These are phyloP conservation scores for Phytophthora crassamura DNA, from an alignment of 352 stramenopile species.

Conservation along the genomic window DNA sequence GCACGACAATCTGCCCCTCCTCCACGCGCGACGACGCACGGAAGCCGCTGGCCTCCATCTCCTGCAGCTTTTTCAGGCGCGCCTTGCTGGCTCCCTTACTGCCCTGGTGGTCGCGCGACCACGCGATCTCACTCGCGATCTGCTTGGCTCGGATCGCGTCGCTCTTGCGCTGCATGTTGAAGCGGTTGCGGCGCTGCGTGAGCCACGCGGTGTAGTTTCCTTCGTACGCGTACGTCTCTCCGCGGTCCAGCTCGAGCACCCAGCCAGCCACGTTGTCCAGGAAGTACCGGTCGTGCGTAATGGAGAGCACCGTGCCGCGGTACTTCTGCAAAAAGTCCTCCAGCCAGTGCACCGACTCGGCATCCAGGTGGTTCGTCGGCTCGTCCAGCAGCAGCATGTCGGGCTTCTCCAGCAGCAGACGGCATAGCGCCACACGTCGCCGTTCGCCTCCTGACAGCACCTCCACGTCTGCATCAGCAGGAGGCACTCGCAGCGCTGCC, in stretches of 20 bases:
- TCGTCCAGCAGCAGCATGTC: conserved; percentile 98
- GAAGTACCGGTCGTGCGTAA: conserved; percentile 99
- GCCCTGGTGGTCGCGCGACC: conserved; percentile 88
- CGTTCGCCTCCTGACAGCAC: conserved; percentile 94
- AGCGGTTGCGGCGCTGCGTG: conserved; percentile 93
- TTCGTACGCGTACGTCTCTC: conserved; percentile 97
- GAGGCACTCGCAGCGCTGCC: conserved; percentile 75
- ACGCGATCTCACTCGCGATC: conserved; percentile 94
- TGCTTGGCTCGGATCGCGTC: conserved; percentile 92
- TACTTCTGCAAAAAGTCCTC: conserved; percentile 97
- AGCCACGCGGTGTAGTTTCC: conserved; percentile 99
- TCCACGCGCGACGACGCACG: conserved; percentile 65
- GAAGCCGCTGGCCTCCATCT: conserved; percentile 80
- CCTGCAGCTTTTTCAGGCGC: conserved; percentile 93
- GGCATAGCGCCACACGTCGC: conserved; percentile 95
- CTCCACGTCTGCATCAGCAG: conserved; percentile 68
- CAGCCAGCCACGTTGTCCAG: conserved; percentile 97
- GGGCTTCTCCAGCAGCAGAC: conserved; percentile 96
- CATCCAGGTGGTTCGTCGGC: conserved; percentile 98
- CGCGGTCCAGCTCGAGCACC: conserved; percentile 98
- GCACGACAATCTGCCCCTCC: conserved; percentile 93
- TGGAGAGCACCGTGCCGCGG: conserved; percentile 96
- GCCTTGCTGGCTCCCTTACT: conserved; percentile 93
- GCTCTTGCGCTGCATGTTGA: conserved; percentile 95
- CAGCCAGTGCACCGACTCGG: conserved; percentile 97